Conservation (phyloP, 1,139 yeast species). For the Zygosaccharomyces sapae region DNA sequence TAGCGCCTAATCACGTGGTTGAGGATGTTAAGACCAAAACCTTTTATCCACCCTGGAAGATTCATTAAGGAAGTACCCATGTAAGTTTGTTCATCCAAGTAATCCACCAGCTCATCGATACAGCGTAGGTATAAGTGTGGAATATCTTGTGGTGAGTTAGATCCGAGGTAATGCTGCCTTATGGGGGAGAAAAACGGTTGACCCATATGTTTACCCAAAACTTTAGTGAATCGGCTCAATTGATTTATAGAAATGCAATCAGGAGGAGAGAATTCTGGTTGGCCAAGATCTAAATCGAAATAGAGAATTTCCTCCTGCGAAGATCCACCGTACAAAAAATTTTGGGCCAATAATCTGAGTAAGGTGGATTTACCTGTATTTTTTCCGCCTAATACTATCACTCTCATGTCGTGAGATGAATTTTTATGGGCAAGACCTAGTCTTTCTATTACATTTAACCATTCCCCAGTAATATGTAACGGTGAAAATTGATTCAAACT, state of each 20-base stretch:
- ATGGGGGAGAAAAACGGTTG: slow-evolving; percentile 27
- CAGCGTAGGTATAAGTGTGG: slow-evolving; percentile 55
- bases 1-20: slow-evolving; percentile 44
- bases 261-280: slow-evolving; percentile 73
- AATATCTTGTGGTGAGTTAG: slow-evolving; percentile 63
- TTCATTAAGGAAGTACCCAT: slow-evolving; percentile 58
- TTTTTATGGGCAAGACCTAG: slow-evolving; percentile 19
- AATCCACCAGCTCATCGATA: slow-evolving; percentile 43
- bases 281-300: slow-evolving; percentile 89
- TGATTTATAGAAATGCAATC: slow-evolving; percentile 44
- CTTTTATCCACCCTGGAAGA: slow-evolving; percentile 93
- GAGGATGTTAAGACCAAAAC: slow-evolving; percentile 71
- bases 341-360: slow-evolving; percentile 52
- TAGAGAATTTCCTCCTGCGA: slow-evolving; percentile 38
- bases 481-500: slow-evolving; percentile 31
- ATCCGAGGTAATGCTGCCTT: slow-evolving; percentile 58
- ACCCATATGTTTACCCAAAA: slow-evolving; percentile 29
- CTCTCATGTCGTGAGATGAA: slow-evolving; percentile 32
- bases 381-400: slow-evolving; percentile 59
- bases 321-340: slow-evolving; percentile 26
- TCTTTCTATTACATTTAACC: slow-evolving; percentile 23
- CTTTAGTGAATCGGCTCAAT: slow-evolving; percentile 13
- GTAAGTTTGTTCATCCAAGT: slow-evolving; percentile 33
- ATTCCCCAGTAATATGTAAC: slow-evolving; percentile 23
- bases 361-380: slow-evolving; percentile 84